These are phyloP conservation scores for Fusarium luffae DNA, from an alignment of 2,329 filamentous ascomycete genomes.

Conservation along the genomic window DNA sequence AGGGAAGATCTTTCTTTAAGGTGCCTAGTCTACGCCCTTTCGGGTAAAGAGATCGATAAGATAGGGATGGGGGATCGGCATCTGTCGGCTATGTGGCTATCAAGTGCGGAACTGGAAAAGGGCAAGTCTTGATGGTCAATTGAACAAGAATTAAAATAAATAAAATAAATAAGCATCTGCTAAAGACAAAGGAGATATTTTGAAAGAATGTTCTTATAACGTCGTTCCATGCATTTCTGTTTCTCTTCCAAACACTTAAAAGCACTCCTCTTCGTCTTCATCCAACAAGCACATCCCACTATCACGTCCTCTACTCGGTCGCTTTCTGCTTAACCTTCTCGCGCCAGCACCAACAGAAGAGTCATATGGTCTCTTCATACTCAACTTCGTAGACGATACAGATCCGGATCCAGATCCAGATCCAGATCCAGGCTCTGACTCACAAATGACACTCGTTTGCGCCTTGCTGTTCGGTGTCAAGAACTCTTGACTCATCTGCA, in stretches of 20 bases:
- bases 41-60: slow-evolving; percentile 8
- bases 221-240: background rate
- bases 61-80: slow-evolving; percentile 23
- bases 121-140: slow-evolving; percentile 53
- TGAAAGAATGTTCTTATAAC: slow-evolving; percentile 17
- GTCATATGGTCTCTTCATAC: background rate
- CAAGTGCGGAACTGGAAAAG: background rate
- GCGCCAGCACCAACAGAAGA: background rate
- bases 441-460: background rate
- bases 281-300: slow-evolving; percentile 67
- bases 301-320: slow-evolving; percentile 55
- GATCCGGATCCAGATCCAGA: background rate
- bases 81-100: slow-evolving; percentile 16
- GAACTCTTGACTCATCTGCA: slow-evolving; percentile 60
- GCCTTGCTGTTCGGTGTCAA: slow-evolving; percentile 49
- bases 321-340: background rate
- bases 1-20: background rate
- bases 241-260: slow-evolving; percentile 1
- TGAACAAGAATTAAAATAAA: background rate
- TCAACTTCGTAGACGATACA: background rate
- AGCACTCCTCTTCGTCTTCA: slow-evolving; percentile 60
- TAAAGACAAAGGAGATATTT: slow-evolving; percentile 40
- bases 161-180: background rate
- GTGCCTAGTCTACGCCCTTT: background rate
- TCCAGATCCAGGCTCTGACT: background rate